phyloP scores from a whole-genome alignment of 495 filamentous ascomycete species.

The Astrothelium subdiscretum region DNA sequence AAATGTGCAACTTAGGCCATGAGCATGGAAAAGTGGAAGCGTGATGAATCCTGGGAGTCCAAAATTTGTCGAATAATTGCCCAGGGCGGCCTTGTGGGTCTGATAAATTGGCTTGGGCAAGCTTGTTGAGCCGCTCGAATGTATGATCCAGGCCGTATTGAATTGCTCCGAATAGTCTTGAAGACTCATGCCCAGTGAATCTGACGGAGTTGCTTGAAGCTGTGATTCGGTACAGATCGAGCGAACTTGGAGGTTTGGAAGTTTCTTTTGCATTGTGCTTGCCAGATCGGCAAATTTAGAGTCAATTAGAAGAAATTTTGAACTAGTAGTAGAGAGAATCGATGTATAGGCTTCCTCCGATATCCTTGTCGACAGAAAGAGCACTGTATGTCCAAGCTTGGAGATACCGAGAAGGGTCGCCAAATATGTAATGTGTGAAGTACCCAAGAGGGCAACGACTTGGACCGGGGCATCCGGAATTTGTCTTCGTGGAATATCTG shows the following conservation, averaged over 20 bases:
- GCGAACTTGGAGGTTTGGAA: slow-evolving; percentile 1
- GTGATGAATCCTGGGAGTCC: slow-evolving; percentile 12
- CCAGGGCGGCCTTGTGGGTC: slow-evolving; percentile 30
- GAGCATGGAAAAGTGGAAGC: slow-evolving; percentile 23
- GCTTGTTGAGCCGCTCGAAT: slow-evolving; percentile 17
- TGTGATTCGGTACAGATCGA: neutral
- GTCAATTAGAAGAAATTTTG: neutral
- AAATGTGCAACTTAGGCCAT: slow-evolving; percentile 39
- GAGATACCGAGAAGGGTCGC: slow-evolving; percentile 4
- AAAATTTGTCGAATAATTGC: slow-evolving; percentile 33
- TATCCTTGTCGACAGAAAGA: slow-evolving; percentile 37
- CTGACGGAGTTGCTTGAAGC: neutral
- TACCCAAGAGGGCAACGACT: slow-evolving; percentile 1
- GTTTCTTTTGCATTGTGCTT: neutral
- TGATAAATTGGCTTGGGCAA: slow-evolving; percentile 24
- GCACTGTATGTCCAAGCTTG: slow-evolving; percentile 33
- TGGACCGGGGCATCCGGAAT: neutral
- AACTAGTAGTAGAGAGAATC: slow-evolving; percentile 28
- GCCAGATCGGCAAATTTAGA: neutral
- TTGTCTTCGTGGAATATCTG: neutral
- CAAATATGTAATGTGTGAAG: slow-evolving; percentile 1
- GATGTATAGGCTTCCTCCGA: slow-evolving; percentile 34
- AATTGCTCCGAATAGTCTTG: neutral
- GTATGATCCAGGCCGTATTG: slow-evolving; percentile 18
- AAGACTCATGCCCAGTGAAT: neutral